Conservation (phyloP, 1,284 basidiomycete genomes). For the Apiotrichum sp. region DNA sequence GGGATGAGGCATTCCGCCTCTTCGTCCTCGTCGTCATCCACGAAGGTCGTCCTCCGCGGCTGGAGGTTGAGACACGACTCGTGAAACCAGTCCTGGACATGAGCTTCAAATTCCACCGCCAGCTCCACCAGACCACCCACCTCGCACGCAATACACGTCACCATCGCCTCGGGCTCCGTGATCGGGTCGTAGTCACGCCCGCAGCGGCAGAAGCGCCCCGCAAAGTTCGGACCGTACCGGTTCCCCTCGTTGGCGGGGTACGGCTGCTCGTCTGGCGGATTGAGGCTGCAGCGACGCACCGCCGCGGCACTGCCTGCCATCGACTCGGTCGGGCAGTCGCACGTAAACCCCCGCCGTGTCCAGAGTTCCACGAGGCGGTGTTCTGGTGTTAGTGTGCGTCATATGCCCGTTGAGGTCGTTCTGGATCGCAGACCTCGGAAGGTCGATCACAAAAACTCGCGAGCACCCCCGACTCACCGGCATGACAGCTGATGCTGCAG, state of each 20-base stretch:
- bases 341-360: constrained; percentile 40
- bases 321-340: constrained; percentile 44
- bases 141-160: constrained; percentile 44
- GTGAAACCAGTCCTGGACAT: constrained; percentile 39
- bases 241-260: constrained; percentile 34
- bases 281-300: constrained; percentile 27
- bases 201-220: constrained; percentile 44
- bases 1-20: constrained; percentile 37
- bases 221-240: constrained; percentile 36
- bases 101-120: too few species aligned
- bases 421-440: too few species aligned
- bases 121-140: constrained; percentile 18
- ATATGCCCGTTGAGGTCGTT: too few species aligned
- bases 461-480: constrained; percentile 23
- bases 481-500: constrained; percentile 46
- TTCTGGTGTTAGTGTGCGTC: constrained; percentile 23
- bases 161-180: constrained; percentile 44
- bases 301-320: constrained; percentile 8
- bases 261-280: constrained; percentile 29
- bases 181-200: constrained; percentile 44
- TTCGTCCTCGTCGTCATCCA: constrained; percentile 34
- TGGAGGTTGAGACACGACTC: constrained; percentile 42
- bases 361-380: constrained; percentile 46
- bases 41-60: constrained; percentile 1
- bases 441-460: too few species aligned